Evolutionary conservation across 805 yeast genomes (phyloP).

Genomic region (Yarrowia alimentaria): DNA sequence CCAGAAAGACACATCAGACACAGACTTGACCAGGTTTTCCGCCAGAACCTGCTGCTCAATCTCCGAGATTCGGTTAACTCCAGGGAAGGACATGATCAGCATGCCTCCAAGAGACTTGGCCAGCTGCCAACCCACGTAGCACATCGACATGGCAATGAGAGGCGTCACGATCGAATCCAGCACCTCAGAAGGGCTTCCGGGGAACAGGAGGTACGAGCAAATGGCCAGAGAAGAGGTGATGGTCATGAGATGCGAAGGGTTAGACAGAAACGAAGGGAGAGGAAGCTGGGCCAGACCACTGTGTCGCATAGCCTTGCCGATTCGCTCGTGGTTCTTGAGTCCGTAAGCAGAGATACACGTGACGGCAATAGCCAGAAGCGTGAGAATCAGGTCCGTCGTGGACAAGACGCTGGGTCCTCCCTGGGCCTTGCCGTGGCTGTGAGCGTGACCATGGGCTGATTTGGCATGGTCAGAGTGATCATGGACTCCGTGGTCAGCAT

Average conservation of each 20-base stretch:
- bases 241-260: constrained; percentile 39
- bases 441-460: constrained; percentile 35
- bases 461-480: constrained; percentile 32
- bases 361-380: constrained; percentile 36
- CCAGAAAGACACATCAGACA: constrained; percentile 42
- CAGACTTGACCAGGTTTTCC: constrained; percentile 37
- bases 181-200: constrained; percentile 32
- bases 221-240: constrained; percentile 38
- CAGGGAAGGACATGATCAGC: constrained; percentile 46
- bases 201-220: constrained; percentile 38
- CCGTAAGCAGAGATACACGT: constrained; percentile 41
- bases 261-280: constrained; percentile 33
- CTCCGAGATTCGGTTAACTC: constrained; percentile 39
- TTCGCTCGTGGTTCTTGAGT: constrained; percentile 40
- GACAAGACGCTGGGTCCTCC: constrained; percentile 24
- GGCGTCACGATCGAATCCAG: constrained; percentile 43
- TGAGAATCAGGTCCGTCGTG: constrained; percentile 32
- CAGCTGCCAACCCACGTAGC: constrained; percentile 43
- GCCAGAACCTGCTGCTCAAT: constrained; percentile 35
- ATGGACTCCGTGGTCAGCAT: constrained; percentile 41
- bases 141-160: constrained; percentile 43
- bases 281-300: constrained; percentile 28
- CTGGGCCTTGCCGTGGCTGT: constrained; percentile 30
- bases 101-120: constrained; percentile 45
- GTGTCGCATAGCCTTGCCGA: constrained; percentile 34